phyloP scores from a whole-genome alignment of 345 rosid genomes.

The Citrus glauca region DNA sequence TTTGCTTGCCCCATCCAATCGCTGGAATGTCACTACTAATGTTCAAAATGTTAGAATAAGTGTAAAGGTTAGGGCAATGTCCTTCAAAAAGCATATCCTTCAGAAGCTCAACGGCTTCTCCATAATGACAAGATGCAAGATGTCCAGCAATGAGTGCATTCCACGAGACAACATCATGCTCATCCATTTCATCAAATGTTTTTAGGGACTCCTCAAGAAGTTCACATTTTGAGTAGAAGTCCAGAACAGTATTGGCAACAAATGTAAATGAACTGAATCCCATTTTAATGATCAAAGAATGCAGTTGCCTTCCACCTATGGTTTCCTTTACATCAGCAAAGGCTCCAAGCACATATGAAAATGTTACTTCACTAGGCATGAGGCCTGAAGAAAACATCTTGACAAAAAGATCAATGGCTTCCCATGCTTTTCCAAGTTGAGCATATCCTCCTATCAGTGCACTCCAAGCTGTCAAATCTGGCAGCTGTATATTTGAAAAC shows the following conservation, averaged over 20 bases:
- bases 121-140: conserved; percentile 19
- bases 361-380: conserved; percentile 24
- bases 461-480: conserved; percentile 25
- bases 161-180: conserved; percentile 34
- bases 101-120: conserved; percentile 18
- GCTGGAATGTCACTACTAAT: conserved; percentile 23
- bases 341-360: conserved; percentile 31
- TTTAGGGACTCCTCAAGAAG: conserved; percentile 17
- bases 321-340: conserved; percentile 18
- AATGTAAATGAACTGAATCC: conserved; percentile 18
- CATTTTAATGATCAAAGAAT: conserved; percentile 29
- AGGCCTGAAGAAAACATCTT: conserved; percentile 22
- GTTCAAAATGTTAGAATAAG: conserved; percentile 28
- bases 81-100: conserved; percentile 26
- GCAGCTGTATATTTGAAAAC: conserved; percentile 17
- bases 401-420: conserved; percentile 28
- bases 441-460: conserved; percentile 31
- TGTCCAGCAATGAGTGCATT: conserved; percentile 30
- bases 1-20: conserved; percentile 34
- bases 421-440: conserved; percentile 24
- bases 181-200: conserved; percentile 25
- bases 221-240: conserved; percentile 33
- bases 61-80: conserved; percentile 15
- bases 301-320: conserved; percentile 28
- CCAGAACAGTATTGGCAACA: conserved; percentile 28